Evolutionary conservation across 2,329 filamentous ascomycete genomes (phyloP), one percentile per base, ranked within the genome.

Genomic region (Lecanicillium sp.): DNA sequence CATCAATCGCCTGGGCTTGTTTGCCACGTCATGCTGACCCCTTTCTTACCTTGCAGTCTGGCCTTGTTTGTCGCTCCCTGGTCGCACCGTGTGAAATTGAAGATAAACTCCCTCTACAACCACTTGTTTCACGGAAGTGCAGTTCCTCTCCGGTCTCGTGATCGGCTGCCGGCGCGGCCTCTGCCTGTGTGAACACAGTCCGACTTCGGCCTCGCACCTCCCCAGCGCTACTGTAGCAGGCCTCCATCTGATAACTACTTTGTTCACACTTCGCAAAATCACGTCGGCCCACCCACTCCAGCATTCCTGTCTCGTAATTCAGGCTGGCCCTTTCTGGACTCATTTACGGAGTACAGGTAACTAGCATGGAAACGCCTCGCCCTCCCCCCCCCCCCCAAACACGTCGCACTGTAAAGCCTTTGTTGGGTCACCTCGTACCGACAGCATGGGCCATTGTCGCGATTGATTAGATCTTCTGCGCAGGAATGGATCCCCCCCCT

Each of bases 381-480:
- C n/a, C n/a, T n/a, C n/a, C n/a, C n/a, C n/a, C n/a, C n/a, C 30
- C 40, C 40, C 27, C 7, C 32, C n/a, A 11, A 20, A 29, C 41
- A 15, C 15, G n/a, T n/a, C 9, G 8, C 15, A 14, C 20, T 35
- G 30, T n/a, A n/a, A n/a, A n/a, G n/a, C n/a, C 21, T 35, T 44
- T 26, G 41, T 35, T 44, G 41, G 30, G 37, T 17, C 15, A 14
- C 29, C 20, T 41, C n/a, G 41, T 35, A 44, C 41, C 30, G 21
- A 30, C 41, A 35, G 30, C 5, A 30, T 44, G 41, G 41, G 30
- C 41, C 30, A 44, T 35, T 30, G 29, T 36, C 21, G 20, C 30
- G 41, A 44, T 44, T 44, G 41, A 44, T 44, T 36, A 44, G 41
- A 44, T 44, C 41, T 21, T n/a, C 41, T 44, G 41, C 30, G 36